Conservation (phyloP, 2,329 filamentous ascomycete genomes). For the Fusarium chaquense region DNA sequence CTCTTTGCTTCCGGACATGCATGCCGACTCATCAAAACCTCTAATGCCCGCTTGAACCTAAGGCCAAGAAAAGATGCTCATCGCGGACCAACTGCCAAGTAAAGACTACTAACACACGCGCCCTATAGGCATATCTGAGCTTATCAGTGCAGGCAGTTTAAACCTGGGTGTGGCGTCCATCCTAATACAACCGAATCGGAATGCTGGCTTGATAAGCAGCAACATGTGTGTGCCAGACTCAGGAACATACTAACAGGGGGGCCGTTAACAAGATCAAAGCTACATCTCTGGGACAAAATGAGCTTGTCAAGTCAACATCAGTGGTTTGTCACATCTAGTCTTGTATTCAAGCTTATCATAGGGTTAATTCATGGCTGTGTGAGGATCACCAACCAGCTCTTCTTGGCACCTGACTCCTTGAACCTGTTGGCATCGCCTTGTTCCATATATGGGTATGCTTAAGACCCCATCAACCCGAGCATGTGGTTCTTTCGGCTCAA, state of each 20-base stretch:
- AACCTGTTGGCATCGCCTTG: constrained; percentile 1
- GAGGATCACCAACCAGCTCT: constrained; percentile 27
- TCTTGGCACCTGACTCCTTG: constrained; percentile 21
- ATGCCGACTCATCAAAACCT: constrained; percentile 4
- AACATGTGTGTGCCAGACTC: constrained; percentile 26
- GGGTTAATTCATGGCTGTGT: not conserved
- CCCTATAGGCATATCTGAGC: constrained; percentile 39
- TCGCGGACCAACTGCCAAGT: constrained; percentile 40
- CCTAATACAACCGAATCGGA: constrained; percentile 30
- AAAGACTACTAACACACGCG: constrained; percentile 16
- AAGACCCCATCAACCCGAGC: constrained; percentile 5
- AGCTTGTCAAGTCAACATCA: not conserved
- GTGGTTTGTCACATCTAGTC: not conserved
- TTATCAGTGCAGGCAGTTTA: constrained; percentile 46
- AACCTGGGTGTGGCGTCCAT: constrained; percentile 39
- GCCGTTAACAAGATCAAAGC: not conserved
- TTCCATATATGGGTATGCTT: not conserved
- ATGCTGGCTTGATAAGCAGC: constrained; percentile 40
- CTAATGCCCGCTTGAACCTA: constrained; percentile 6
- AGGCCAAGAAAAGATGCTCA: constrained; percentile 36
- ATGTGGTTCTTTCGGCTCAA: constrained; percentile 21
- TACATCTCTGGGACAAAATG: constrained; percentile 15
- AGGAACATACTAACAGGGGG: constrained; percentile 30
- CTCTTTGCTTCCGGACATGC: not conserved
- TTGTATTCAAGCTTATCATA: constrained; percentile 14